phyloP scores from a whole-genome alignment of 495 filamentous ascomycete species.

The Cercophora scortea region DNA sequence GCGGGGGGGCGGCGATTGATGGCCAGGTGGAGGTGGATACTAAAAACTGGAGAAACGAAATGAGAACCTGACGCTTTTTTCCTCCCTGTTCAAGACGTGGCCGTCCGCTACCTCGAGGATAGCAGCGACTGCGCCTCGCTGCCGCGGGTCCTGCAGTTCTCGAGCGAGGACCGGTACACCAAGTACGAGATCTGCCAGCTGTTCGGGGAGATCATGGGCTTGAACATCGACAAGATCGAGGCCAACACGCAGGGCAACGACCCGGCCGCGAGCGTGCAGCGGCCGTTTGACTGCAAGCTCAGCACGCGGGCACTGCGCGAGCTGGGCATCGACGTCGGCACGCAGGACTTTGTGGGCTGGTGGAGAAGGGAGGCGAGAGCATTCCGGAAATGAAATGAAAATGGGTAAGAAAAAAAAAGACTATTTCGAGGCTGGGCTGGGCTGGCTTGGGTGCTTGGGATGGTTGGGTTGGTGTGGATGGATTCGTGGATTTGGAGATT shows the following conservation, averaged over 20 bases:
- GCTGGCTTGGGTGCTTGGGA: no score
- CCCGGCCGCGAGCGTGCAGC: constrained; percentile 62
- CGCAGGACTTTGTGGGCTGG: constrained; percentile 73
- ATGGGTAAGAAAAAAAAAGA: not conserved
- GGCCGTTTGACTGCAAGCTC: constrained; percentile 86
- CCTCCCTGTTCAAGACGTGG: constrained; percentile 42
- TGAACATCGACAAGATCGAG: constrained; percentile 63
- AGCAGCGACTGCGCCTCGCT: constrained; percentile 34
- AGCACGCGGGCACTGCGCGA: constrained; percentile 69
- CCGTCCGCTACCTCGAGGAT: constrained; percentile 53
- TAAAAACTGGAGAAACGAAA: not conserved
- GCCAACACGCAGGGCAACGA: constrained; percentile 70
- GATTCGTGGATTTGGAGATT: no score
- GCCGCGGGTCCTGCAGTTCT: constrained; percentile 77
- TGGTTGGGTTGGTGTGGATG: no score
- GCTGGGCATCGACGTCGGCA: constrained; percentile 67
- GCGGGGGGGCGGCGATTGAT: not conserved
- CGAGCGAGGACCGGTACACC: constrained; percentile 76
- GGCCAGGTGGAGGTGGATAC: not conserved
- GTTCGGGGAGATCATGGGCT: constrained; percentile 72
- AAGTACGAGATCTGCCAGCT: constrained; percentile 86
- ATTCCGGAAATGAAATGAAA: constrained; percentile 32
- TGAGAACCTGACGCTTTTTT: not conserved
- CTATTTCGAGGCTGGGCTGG: not conserved
- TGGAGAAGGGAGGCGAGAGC: constrained; percentile 55